Percentiles rank a stretch among this genome's conserved stretches.
phyloP scores from a whole-genome alignment of 176 grass and related monocot genomes.

The Eragrostis curvula region DNA sequence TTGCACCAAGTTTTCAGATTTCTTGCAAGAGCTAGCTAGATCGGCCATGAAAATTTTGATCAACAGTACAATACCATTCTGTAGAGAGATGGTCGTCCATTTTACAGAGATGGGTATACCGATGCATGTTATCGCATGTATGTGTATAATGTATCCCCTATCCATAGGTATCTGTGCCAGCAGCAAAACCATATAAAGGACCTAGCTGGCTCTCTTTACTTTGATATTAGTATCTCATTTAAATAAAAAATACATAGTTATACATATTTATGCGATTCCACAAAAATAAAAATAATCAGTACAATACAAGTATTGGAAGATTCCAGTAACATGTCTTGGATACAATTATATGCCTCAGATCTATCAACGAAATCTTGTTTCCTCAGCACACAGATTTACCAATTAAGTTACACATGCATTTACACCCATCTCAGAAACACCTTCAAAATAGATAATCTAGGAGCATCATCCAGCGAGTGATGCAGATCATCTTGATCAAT shows the following conservation, averaged over 20 bases:
- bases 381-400: slow-evolving; percentile 38
- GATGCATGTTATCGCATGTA: slow-evolving; percentile 9
- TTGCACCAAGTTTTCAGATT: neutral
- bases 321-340: neutral
- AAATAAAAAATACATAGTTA: neutral
- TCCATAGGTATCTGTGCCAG: neutral
- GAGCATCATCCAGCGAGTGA: slow-evolving; percentile 55
- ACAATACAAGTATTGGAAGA: neutral
- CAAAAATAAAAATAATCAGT: neutral
- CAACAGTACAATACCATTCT: neutral
- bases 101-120: neutral
- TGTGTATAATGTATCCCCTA: neutral
- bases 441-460: slow-evolving; percentile 48
- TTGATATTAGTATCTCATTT: neutral
- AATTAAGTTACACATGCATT: slow-evolving; percentile 50
- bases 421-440: slow-evolving; percentile 50
- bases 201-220: neutral
- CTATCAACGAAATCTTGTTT: slow-evolving; percentile 15
- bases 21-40: neutral
- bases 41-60: neutral
- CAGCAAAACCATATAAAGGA: neutral
- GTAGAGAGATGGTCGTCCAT: neutral
- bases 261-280: neutral
- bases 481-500: slow-evolving; percentile 61
- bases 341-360: slow-evolving; percentile 7